Base-by-base conservation (phyloP, 2,329 filamentous ascomycete species). In the Botryotinia convoluta region DNA sequence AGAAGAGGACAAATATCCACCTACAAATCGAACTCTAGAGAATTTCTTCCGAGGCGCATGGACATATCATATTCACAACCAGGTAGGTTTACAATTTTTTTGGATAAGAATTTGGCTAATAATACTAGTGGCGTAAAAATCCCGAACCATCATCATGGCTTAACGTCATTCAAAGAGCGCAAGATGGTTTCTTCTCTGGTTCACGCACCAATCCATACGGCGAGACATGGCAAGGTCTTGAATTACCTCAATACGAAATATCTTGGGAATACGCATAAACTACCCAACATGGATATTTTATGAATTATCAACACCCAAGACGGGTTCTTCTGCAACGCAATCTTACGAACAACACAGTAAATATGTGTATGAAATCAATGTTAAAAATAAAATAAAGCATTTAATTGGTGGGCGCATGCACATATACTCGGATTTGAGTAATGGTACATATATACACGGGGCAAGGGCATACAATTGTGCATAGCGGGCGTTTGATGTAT, bases 21-120 rank as follows among this genome's bases (percentile, higher is more conserved):
- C 86, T n/a, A 88, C 85, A 75, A 88, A 88, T 77, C 83, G 87
- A 57, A 88, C 86, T 0, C 73, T 88, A 65, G 84, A 87, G 77
- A 86, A 88, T 76, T 88, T 88, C 80, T 88, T 88, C 81, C 82
- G 84, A 9, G 87, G 87, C 1, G 84, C 86, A 35, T 88, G 85
- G 85, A 87, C 85, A 42, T 88, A 88, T 78, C 87, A 88, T 78
- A 85, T 88, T 74, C 86, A 88, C 77, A 88, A 88, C 75, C 86
- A 87, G 82, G 86, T 87, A 80, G 80, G 84, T 59, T 59, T 29
- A 32, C n/a, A 26, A 0, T 20, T 35, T 37, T n/a, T 3, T 26
- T 37, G 26, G 20, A n/a, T 14, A 32, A 20, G 14, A 79, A 61
- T 70, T 20, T 44, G 44, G 29, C 57, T 60, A 42, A 16, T 48